A percentile compares a stretch with the other conserved stretches of the same genome.
phyloP scores from a whole-genome alignment of 106 monocot genomes.

The Acorus calamus region DNA sequence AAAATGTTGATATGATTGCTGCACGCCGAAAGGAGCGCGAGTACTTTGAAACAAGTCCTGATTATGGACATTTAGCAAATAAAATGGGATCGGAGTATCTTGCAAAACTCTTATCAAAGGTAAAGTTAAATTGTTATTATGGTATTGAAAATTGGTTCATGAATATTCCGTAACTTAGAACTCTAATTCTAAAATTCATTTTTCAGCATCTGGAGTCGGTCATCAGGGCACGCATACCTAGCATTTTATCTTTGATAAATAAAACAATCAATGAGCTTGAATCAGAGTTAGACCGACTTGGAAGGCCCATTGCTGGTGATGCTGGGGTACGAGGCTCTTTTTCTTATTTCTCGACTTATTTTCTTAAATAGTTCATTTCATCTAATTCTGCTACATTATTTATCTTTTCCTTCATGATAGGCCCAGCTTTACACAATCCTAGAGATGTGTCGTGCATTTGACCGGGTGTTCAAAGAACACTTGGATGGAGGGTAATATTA shows the following conservation, averaged over 20 bases:
- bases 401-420: constrained; percentile 20
- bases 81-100: constrained; percentile 93
- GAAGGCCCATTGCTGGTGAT: constrained; percentile 47
- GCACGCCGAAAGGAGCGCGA: constrained; percentile 61
- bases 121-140: constrained; percentile 8
- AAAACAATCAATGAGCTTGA: constrained; percentile 53
- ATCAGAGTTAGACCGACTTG: constrained; percentile 40
- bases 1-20: constrained; percentile 62
- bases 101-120: constrained; percentile 67
- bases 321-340: constrained; percentile 29
- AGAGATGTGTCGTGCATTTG: constrained; percentile 64
- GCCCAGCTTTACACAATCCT: constrained; percentile 70
- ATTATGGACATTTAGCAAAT: constrained; percentile 69
- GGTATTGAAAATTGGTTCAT: background rate
- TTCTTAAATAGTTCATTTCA: background rate
- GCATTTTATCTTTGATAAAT: constrained; percentile 46
- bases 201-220: constrained; percentile 54
- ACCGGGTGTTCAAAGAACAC: constrained; percentile 68
- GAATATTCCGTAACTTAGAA: background rate
- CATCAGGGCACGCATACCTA: constrained; percentile 34
- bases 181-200: background rate
- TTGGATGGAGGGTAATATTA: constrained; percentile 67
- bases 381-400: background rate
- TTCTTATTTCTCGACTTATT: background rate
- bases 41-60: constrained; percentile 59